A percentile compares a stretch with the other conserved stretches of the same genome.
Evolutionary conservation across 2,329 filamentous ascomycete species (phyloP).

Genomic region (Aspergillus ustus): DNA sequence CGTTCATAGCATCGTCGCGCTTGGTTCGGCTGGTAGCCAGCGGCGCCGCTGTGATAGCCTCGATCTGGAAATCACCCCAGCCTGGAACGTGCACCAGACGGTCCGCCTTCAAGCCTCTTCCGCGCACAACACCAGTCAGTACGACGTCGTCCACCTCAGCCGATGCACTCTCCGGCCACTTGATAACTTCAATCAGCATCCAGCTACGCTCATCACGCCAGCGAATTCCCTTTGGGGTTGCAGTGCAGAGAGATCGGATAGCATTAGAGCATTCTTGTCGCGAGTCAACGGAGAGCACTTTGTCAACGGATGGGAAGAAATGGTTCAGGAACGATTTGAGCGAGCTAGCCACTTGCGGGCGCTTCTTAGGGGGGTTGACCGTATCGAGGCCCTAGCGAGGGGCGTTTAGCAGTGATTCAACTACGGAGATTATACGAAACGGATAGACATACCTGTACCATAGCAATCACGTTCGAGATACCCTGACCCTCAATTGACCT

Average conservation of each 20-base stretch:
- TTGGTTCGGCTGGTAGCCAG: slow-evolving; percentile 61
- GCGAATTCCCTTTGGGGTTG: slow-evolving; percentile 87
- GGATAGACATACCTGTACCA: slow-evolving; percentile 63
- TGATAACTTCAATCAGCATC: slow-evolving; percentile 85
- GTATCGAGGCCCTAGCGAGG: slow-evolving; percentile 64
- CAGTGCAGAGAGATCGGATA: slow-evolving; percentile 87
- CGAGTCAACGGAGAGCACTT: slow-evolving; percentile 84
- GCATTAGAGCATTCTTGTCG: slow-evolving; percentile 90
- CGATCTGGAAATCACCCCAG: slow-evolving; percentile 91
- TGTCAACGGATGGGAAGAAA: slow-evolving; percentile 91
- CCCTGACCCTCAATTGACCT: slow-evolving; percentile 91
- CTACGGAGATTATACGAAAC: neutral
- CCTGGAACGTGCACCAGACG: slow-evolving; percentile 88
- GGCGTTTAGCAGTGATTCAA: neutral
- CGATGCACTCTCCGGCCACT: slow-evolving; percentile 65
- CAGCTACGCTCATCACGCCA: slow-evolving; percentile 97
- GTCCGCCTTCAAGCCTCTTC: slow-evolving; percentile 85
- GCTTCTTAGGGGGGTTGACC: slow-evolving; percentile 78
- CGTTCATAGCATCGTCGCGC: slow-evolving; percentile 65
- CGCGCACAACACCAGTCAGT: slow-evolving; percentile 83
- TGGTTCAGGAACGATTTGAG: slow-evolving; percentile 92
- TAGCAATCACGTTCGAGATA: slow-evolving; percentile 86
- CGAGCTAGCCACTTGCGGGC: slow-evolving; percentile 75
- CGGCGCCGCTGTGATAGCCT: slow-evolving; percentile 81
- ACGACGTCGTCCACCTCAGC: slow-evolving; percentile 62